Evolutionary conservation across 139 green algal species (phyloP), one percentile per base, ranked within the genome.

Genomic region (Diplosphaera chodatii): DNA sequence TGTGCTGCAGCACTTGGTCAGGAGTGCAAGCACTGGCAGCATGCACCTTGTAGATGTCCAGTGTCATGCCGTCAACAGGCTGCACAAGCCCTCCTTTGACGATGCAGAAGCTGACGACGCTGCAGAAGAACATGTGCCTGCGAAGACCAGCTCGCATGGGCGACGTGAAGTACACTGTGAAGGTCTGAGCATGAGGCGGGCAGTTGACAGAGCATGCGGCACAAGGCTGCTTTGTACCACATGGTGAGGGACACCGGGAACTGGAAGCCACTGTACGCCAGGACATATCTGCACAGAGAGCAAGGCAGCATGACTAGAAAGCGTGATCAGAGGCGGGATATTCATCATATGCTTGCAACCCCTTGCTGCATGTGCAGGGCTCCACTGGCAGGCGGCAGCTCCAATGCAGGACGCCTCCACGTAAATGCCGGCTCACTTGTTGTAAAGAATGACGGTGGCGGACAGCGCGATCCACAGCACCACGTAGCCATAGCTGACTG

Each of bases 81-180:
- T 10, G 13, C 10, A 59, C 48, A 25, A 59, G 18, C 48, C 48
- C 48, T 5, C 13, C 48, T 59, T 59, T 59, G 3, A 59, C 48
- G 16, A 59, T 59, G 48, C 48, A 21, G 16, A 59, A 59, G 48
- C 48, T 59, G 3, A 59, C 48, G 18, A 59, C 48, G 48, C 87
- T 88, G 75, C 91, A 97, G 83, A 96, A 97, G 27, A 85, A 69
- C 92, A 96, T 96, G 85, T 97, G 92, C 48, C 48, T 59, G 18
- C 48, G 16, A 5, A 10, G 18, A 59, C 3, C 48, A 59, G 48
- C 48, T n/a, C 13, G 25, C 16, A 18, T 3, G 4, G 16, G 8
- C 10, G 10, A 59, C 16, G 48, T 59, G 10, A 48, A 48, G 37
- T 48, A 48, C 37, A 20, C 37, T 10, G 37, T 48, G 37, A 48